Conservation (phyloP, 2,329 filamentous ascomycete species). For the Colletotrichum siamense region DNA sequence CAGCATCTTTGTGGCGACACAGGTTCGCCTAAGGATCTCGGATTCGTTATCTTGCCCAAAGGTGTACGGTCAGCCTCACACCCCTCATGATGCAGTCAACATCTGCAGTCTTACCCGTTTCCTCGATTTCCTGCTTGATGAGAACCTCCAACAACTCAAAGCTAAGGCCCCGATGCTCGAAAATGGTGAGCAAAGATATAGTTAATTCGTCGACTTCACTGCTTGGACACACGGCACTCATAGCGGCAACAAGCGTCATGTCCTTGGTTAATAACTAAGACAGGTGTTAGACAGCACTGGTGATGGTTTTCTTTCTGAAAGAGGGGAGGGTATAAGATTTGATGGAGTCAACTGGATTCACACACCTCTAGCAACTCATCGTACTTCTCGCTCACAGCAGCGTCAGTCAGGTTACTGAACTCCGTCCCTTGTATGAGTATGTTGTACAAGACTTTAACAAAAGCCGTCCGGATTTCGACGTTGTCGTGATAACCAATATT, state of each 20-base stretch:
- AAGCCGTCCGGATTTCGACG: slow-evolving; percentile 71
- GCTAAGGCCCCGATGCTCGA: slow-evolving; percentile 68
- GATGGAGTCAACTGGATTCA: neutral
- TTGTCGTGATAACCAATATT: slow-evolving; percentile 76
- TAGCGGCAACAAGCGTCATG: slow-evolving; percentile 65
- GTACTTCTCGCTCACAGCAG: slow-evolving; percentile 72
- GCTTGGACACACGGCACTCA: slow-evolving; percentile 71
- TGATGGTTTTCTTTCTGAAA: neutral
- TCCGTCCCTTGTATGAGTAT: slow-evolving; percentile 75
- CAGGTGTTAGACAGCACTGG: neutral
- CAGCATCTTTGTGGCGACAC: slow-evolving; percentile 75
- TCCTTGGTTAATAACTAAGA: slow-evolving; percentile 65
- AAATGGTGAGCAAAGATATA: slow-evolving; percentile 72
- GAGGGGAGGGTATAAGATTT: neutral
- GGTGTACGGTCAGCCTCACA: neutral
- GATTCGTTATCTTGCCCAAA: slow-evolving; percentile 64
- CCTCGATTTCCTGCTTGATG: slow-evolving; percentile 72
- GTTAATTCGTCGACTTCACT: slow-evolving; percentile 73
- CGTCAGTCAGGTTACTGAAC: slow-evolving; percentile 72
- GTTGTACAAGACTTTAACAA: slow-evolving; percentile 73
- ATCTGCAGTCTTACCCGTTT: slow-evolving; percentile 54
- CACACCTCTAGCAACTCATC: slow-evolving; percentile 65
- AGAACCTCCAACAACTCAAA: slow-evolving; percentile 70
- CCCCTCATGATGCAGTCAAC: neutral
- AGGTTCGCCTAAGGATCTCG: slow-evolving; percentile 70